Conservation (phyloP, 495 filamentous ascomycete species). For the Chaetomium fimeti region DNA sequence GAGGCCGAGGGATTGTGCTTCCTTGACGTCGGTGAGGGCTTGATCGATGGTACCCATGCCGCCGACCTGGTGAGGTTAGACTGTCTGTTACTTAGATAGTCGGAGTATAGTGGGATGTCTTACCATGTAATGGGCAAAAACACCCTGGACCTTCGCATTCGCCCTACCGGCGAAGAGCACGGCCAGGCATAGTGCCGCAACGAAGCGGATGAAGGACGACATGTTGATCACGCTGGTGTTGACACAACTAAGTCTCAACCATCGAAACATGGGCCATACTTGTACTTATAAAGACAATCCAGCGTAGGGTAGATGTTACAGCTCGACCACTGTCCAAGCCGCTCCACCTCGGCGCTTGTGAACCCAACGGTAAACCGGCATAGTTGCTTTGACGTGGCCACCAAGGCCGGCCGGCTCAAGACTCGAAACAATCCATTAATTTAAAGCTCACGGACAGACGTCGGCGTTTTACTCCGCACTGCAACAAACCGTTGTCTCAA, state of each 20-base stretch:
- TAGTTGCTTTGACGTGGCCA: too few species aligned
- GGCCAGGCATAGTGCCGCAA: neutral
- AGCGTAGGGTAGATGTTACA: too few species aligned
- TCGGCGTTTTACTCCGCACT: too few species aligned
- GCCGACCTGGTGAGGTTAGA: neutral
- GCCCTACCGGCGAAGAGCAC: neutral
- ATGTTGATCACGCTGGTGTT: neutral
- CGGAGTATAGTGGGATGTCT: neutral
- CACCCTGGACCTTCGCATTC: conserved; percentile 10
- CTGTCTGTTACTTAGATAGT: neutral
- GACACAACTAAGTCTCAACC: neutral
- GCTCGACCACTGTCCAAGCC: too few species aligned
- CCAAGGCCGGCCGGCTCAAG: too few species aligned
- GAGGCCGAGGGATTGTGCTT: conserved; percentile 15
- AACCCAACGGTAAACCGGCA: too few species aligned
- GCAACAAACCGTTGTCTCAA: too few species aligned
- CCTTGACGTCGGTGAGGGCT: conserved; percentile 15
- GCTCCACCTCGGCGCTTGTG: too few species aligned
- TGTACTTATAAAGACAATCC: neutral
- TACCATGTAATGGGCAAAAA: conserved; percentile 24
- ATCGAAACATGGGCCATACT: neutral
- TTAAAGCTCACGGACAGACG: too few species aligned
- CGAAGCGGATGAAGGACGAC: neutral
- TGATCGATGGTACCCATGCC: conserved; percentile 12
- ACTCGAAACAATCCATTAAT: too few species aligned